Evolutionary conservation across 2,329 filamentous ascomycete species (phyloP), one percentile per base, ranked within the genome.

Genomic region (Dactylonectria estremocensis): DNA sequence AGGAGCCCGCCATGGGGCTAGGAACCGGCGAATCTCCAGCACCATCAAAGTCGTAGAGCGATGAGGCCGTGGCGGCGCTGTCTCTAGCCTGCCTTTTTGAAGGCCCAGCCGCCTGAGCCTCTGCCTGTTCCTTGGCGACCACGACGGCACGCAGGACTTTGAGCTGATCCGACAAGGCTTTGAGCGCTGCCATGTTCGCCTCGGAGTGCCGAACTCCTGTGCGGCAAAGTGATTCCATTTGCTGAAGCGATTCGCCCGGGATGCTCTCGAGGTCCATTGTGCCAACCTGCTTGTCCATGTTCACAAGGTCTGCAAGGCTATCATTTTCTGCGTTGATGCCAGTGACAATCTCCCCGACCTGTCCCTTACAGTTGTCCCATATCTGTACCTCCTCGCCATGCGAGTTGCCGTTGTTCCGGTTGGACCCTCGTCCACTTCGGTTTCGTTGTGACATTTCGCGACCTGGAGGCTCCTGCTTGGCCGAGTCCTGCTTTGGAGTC

Each of bases 1-100:
- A 78, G 9, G 78, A 77, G 10, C 64, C 61, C 59, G 77, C 80
- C 20, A 83, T 79, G 10, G 83, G 82, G 67, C 83, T 85, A 3
- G 84, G 83, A 5, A 85, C 80, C 4, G 84, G 83, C 8, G 82
- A 85, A 67, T 86, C 83, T 18, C 81, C 83, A 31, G 79, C 80
- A 3, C 78, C 82, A 40, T 85, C 83, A 70, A 86, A 84, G 50
- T 83, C 82, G 73, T 85, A 85, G 5, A 85, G 70, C 0, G 82
- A 82, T 14, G 80, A 77, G 3, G 79, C 77, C 9, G 77, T 74
- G 5, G 77, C 71, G 3, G 75, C 64, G 8, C 55, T 73, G 37
- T 77, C 76, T 54, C 74, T 70, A 48, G 71, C 69, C 8, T 73
- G 63, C 45, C 77, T 70, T 64, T 80, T 79, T n/a, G 71, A 68